Evolutionary conservation across 306 rosid genomes (phyloP).

Genomic region (Lathyrus sativus): DNA sequence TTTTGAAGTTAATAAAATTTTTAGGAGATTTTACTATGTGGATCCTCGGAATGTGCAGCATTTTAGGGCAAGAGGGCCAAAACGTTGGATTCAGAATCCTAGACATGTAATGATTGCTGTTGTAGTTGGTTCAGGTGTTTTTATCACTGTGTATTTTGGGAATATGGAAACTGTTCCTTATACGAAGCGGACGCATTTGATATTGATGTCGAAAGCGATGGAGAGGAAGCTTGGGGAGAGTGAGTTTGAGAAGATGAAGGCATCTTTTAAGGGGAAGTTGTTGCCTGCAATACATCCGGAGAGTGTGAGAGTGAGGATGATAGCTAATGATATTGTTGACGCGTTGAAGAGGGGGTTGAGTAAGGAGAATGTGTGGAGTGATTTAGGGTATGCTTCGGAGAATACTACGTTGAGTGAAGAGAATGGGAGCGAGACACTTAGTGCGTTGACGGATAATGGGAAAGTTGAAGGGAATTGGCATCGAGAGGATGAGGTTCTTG

Average conservation of each 20-base stretch:
- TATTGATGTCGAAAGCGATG: conserved; percentile 58
- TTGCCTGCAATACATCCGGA: conserved; percentile 81
- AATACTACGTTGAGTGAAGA: conserved; percentile 35
- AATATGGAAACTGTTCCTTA: conserved; percentile 75
- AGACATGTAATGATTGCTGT: conserved; percentile 52
- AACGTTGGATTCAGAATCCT: conserved; percentile 72
- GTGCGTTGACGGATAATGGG: conserved; percentile 47
- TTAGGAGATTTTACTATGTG: conserved; percentile 69
- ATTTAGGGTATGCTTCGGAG: conserved; percentile 71
- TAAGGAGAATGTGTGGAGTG: conserved; percentile 68
- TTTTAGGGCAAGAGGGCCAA: conserved; percentile 70
- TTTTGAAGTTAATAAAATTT: conserved; percentile 32
- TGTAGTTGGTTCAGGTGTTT: conserved; percentile 64
- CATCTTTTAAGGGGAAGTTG: conserved; percentile 62
- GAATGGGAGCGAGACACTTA: conserved; percentile 44
- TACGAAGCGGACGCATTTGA: conserved; percentile 70
- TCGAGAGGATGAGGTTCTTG: conserved; percentile 73
- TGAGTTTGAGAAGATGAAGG: conserved; percentile 63
- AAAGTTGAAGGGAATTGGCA: conserved; percentile 57
- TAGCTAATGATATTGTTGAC: conserved; percentile 61
- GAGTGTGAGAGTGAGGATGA: conserved; percentile 69
- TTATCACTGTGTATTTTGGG: conserved; percentile 60
- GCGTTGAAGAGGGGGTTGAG: conserved; percentile 76
- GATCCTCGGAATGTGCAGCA: conserved; percentile 65
- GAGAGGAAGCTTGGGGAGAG: conserved; percentile 77